Conservation (phyloP, 2,329 filamentous ascomycete species). For the Diaporthe citrichinensis region DNA sequence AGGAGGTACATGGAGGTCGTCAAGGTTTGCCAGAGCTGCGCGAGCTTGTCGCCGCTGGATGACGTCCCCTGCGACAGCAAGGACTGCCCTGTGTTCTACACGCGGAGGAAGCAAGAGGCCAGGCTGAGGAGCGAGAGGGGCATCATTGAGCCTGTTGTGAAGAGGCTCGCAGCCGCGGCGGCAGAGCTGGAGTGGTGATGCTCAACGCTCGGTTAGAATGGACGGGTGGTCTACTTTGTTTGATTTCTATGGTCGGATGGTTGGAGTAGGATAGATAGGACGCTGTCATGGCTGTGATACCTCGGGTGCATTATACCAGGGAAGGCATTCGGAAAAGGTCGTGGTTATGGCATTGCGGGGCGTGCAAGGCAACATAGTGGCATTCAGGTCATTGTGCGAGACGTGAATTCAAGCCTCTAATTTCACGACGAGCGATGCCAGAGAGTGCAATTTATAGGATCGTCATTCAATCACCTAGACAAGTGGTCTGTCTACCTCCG, state of each 20-base stretch:
- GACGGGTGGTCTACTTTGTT: constrained; percentile 5
- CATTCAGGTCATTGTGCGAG: not conserved
- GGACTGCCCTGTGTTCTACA: constrained; percentile 95
- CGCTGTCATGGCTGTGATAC: not conserved
- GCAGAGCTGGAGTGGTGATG: constrained; percentile 54
- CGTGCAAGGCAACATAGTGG: not conserved
- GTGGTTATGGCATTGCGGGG: not conserved
- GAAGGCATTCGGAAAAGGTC: not conserved
- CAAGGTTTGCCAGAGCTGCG: constrained; percentile 84
- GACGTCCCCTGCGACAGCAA: constrained; percentile 89
- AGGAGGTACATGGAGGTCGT: constrained; percentile 74
- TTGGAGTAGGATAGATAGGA: not conserved
- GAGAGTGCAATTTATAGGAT: constrained; percentile 28
- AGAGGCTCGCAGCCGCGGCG: constrained; percentile 49
- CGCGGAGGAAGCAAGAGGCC: constrained; percentile 74
- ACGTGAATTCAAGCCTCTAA: not conserved
- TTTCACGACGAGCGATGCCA: not conserved
- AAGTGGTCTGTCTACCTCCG: constrained; percentile 22
- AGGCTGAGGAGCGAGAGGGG: constrained; percentile 58
- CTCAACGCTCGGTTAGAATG: constrained; percentile 38
- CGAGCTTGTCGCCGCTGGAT: constrained; percentile 79
- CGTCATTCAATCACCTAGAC: constrained; percentile 33
- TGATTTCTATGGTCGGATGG: not conserved
- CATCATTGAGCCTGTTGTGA: constrained; percentile 53
- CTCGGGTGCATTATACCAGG: not conserved